Evolutionary conservation across 495 filamentous ascomycete species (phyloP).

Genomic region (Xylaria curta): DNA sequence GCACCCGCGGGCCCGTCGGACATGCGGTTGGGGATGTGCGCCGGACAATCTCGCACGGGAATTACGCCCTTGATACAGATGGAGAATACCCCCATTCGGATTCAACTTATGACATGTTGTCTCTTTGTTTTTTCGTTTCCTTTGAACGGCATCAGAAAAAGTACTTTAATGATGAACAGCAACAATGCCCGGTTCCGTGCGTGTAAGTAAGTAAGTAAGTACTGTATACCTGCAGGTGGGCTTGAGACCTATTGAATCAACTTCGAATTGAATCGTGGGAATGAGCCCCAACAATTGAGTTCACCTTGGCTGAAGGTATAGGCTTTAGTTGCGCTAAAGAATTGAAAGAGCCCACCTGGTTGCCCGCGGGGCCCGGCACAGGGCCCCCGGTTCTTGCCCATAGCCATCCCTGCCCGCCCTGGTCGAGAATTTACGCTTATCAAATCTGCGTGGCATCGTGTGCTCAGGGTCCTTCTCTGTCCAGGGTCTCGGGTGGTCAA

Average conservation of each 20-base stretch:
- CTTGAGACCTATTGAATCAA: slow-evolving; percentile 26
- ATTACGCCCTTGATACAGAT: neutral
- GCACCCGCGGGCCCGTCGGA: slow-evolving; percentile 21
- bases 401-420: neutral
- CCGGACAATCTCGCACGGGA: slow-evolving; percentile 19
- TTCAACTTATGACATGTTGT: neutral
- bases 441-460: slow-evolving; percentile 11
- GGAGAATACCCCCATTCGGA: slow-evolving; percentile 10
- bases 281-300: slow-evolving; percentile 45
- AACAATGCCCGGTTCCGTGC: neutral
- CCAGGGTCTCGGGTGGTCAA: slow-evolving; percentile 3
- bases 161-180: neutral
- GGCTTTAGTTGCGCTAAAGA: slow-evolving; percentile 1
- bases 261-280: neutral
- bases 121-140: no score
- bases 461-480: neutral
- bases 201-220: neutral
- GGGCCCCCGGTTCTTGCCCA: neutral
- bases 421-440: neutral
- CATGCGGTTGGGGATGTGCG: slow-evolving; percentile 26
- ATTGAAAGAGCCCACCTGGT: slow-evolving; percentile 13
- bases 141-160: neutral
- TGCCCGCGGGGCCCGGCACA: slow-evolving; percentile 22
- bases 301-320: slow-evolving; percentile 1
- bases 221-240: slow-evolving; percentile 25